Evolutionary conservation across 257 asterid species (phyloP).

Genomic region (Nicotiana noctiflora): DNA sequence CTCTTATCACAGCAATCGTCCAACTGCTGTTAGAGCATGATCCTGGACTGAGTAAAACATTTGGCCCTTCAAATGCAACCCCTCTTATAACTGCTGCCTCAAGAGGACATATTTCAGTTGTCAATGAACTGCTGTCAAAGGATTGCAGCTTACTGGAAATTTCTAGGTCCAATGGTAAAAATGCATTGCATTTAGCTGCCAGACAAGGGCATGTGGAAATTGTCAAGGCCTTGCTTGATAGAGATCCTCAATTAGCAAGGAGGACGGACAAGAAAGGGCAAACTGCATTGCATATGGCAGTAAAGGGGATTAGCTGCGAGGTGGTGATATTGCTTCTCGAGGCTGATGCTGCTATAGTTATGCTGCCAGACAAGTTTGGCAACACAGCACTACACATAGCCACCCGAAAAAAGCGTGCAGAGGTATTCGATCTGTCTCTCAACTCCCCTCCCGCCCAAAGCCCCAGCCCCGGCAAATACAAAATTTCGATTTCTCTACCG

Average conservation of each 20-base stretch:
- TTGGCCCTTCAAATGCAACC: constrained; percentile 49
- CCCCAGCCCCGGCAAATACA: neutral
- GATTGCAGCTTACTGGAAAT: constrained; percentile 44
- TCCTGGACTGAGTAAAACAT: constrained; percentile 40
- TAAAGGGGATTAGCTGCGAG: constrained; percentile 43
- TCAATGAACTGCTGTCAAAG: constrained; percentile 34
- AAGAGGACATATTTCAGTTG: constrained; percentile 41
- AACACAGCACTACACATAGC: constrained; percentile 46
- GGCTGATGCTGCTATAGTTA: constrained; percentile 54
- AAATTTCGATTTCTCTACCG: neutral
- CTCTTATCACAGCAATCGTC: constrained; percentile 33
- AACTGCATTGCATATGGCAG: constrained; percentile 58
- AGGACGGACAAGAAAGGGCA: constrained; percentile 54
- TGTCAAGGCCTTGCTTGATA: constrained; percentile 44
- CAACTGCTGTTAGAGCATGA: constrained; percentile 44
- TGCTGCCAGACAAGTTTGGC: constrained; percentile 46
- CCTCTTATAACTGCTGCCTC: constrained; percentile 56
- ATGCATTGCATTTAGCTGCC: constrained; percentile 50
- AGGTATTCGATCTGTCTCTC: constrained; percentile 24
- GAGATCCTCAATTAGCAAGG: constrained; percentile 44
- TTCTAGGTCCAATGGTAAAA: constrained; percentile 46
- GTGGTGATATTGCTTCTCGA: constrained; percentile 40
- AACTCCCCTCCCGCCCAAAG: too few species aligned
- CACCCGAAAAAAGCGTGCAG: constrained; percentile 46
- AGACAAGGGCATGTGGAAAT: constrained; percentile 50